Base-by-base conservation (phyloP, 306 rosid species). In the Amphicarpaea edgeworthii region DNA sequence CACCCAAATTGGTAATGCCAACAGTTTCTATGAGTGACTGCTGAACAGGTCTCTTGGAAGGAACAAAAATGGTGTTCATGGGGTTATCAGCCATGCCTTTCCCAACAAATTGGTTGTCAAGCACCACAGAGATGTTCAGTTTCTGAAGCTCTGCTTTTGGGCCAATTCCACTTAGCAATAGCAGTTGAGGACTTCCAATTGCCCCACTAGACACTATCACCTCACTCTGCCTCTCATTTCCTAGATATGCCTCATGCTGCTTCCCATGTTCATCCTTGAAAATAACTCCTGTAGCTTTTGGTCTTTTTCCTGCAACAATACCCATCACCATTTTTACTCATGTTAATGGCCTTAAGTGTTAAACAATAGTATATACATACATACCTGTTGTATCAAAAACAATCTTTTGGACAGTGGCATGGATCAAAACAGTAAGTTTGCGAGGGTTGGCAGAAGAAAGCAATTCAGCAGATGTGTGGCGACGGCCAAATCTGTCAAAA, bases 41-140 rank as follows among this genome's bases (percentile, higher is more conserved):
- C 20, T 67, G 10, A 45, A 88, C 84, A 7, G 85, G 85, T 19
- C 70, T 85, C 3, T 60, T 84, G 8, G 87, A 68, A 47, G 97
- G 97, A 60, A 90, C 86, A 66, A 92, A 92, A 20, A 92, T 61
- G 4, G 97, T 58, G 77, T 92, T 92, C 97, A 92, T 90, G 51
- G 97, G 97, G 64, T 92, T 92, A 83, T 90, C 97, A 51, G 83
- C 88, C 97, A 92, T 92, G 70, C 96, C 97, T 38, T 84, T 82
- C 61, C 97, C 97, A 51, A 92, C 97, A 77, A 83, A 85, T 26
- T 72, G 68, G 62, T 88, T 90, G 28, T 88, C 75, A 67, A 90
- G 81, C 42, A 92, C 96, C 30, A 90, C 73, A 1, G 96, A 71
- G 55, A 92, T 90, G 38, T 92, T 88, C 68, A 85, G 63, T 65